Percentiles rank a stretch among this genome's conserved stretches.
phyloP scores from a whole-genome alignment of 2,329 filamentous ascomycete genomes.

The Endocalyx cinctus region DNA sequence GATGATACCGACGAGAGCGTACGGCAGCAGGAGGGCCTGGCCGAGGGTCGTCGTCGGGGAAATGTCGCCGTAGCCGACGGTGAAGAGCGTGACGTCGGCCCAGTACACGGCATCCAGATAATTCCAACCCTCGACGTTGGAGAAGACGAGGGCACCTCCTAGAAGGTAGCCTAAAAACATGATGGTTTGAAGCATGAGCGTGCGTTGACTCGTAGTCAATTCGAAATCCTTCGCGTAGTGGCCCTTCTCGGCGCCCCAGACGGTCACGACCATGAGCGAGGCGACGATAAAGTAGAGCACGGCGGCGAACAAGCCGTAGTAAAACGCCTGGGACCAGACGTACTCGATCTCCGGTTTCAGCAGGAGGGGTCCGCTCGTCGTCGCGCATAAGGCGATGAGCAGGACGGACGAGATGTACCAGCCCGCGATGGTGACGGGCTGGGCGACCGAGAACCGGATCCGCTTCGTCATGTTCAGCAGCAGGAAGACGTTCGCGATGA shows the following conservation, averaged over 20 bases:
- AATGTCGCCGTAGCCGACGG: constrained; percentile 59
- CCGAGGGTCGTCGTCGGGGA: constrained; percentile 47
- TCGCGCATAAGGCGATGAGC: constrained; percentile 61
- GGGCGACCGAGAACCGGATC: constrained; percentile 74
- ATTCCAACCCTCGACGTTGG: constrained; percentile 65
- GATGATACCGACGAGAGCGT: constrained; percentile 76
- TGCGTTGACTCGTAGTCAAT: constrained; percentile 76
- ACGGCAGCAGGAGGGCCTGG: constrained; percentile 74
- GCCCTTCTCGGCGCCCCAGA: constrained; percentile 63
- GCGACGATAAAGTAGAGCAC: constrained; percentile 75
- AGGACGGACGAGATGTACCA: constrained; percentile 68
- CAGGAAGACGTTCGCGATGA: constrained; percentile 75
- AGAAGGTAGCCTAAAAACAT: constrained; percentile 77
- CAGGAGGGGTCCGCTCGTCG: constrained; percentile 55
- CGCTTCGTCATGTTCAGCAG: constrained; percentile 81
- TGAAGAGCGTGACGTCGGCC: constrained; percentile 67
- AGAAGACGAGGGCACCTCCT: constrained; percentile 72
- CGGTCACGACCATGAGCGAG: constrained; percentile 72
- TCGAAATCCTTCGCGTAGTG: constrained; percentile 77
- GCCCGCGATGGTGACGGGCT: constrained; percentile 76
- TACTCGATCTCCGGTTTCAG: constrained; percentile 44
- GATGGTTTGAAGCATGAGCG: constrained; percentile 86
- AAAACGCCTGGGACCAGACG: constrained; percentile 75
- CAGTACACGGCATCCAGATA: constrained; percentile 79
- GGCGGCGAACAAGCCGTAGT: constrained; percentile 78